Evolutionary conservation across 257 asterid genomes (phyloP).

Genomic region (Verbascum thapsus): DNA sequence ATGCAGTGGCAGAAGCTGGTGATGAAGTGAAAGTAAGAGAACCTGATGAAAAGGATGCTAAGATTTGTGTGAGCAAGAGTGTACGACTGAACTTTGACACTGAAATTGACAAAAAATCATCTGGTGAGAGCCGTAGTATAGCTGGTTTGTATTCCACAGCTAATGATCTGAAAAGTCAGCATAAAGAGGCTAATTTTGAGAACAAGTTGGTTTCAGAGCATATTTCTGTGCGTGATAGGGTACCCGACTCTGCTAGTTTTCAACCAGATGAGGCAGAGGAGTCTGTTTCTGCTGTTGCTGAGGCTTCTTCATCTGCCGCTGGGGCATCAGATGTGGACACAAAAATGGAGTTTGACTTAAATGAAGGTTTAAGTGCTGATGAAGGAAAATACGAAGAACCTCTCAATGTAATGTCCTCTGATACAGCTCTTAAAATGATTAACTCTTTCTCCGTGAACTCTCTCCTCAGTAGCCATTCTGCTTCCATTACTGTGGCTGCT

Average conservation of each 20-base stretch:
- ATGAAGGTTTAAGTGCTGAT: conserved; percentile 70
- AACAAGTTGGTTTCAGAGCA: conserved; percentile 29
- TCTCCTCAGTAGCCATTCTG: conserved; percentile 45
- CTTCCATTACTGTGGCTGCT: conserved; percentile 80
- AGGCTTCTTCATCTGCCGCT: conserved; percentile 34
- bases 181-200: conserved; percentile 35
- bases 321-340: conserved; percentile 36
- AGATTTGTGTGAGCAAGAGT: conserved; percentile 23
- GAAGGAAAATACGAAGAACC: conserved; percentile 73
- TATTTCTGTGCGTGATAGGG: conserved; percentile 34
- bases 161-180: conserved; percentile 33
- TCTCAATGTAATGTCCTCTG: conserved; percentile 31
- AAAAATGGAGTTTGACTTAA: conserved; percentile 71
- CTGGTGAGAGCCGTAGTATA: conserved; percentile 29
- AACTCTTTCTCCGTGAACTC: conserved; percentile 42
- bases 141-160: conserved; percentile 26
- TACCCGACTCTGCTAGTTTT: conserved; percentile 27
- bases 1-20: conserved; percentile 29
- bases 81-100: conserved; percentile 28
- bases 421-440: conserved; percentile 39
- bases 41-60: conserved; percentile 31
- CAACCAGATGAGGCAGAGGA: conserved; percentile 37
- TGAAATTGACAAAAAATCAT: conserved; percentile 21
- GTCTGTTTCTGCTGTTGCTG: conserved; percentile 31
- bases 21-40: conserved; percentile 34